A percentile compares a stretch with the other conserved stretches of the same genome.
phyloP scores from a whole-genome alignment of 768 basidiomycete species.

The Psilocybe sp. region DNA sequence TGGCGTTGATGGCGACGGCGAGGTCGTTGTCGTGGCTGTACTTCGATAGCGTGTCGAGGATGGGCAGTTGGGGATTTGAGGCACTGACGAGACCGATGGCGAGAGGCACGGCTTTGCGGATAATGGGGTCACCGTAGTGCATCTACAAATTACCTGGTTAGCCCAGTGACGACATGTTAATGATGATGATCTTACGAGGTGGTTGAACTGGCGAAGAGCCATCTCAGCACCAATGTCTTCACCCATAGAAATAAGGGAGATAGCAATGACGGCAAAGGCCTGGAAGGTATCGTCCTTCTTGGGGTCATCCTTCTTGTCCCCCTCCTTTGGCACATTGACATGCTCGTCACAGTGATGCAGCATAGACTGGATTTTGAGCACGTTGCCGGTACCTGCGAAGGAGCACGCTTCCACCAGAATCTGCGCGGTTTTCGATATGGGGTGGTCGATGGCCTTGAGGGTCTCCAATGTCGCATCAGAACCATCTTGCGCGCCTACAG shows the following conservation, averaged over 20 bases:
- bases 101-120: constrained; percentile 90
- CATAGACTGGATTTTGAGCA: constrained; percentile 88
- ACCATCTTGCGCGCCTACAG: constrained; percentile 81
- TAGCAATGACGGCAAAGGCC: constrained; percentile 89
- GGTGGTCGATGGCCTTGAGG: constrained; percentile 89
- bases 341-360: constrained; percentile 94
- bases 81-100: constrained; percentile 93
- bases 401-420: constrained; percentile 93
- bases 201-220: constrained; percentile 96
- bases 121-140: constrained; percentile 94
- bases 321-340: constrained; percentile 56
- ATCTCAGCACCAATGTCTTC: constrained; percentile 98
- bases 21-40: constrained; percentile 99
- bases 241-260: constrained; percentile 95
- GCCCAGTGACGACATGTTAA: neutral
- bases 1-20: constrained; percentile 93
- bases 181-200: constrained; percentile 59
- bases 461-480: constrained; percentile 94
- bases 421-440: constrained; percentile 85
- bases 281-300: constrained; percentile 84
- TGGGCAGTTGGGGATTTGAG: constrained; percentile 91
- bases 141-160: constrained; percentile 55
- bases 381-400: constrained; percentile 94
- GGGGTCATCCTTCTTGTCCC: constrained; percentile 44
- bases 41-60: constrained; percentile 96